A percentile compares a stretch with the other conserved stretches of the same genome.
phyloP scores from a whole-genome alignment of 768 basidiomycete species.

The Lentinula edodes region DNA sequence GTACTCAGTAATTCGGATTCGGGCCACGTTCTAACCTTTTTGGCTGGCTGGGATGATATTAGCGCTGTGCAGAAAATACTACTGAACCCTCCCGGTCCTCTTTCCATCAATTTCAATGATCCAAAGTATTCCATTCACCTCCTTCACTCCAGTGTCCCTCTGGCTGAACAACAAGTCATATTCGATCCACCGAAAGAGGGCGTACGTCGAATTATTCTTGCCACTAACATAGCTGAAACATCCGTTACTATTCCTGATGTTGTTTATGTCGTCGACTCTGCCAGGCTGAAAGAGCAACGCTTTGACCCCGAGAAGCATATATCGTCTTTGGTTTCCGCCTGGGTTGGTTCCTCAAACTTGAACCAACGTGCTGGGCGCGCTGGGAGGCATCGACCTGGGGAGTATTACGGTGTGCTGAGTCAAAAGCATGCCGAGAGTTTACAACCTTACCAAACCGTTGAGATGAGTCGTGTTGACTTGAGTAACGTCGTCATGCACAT shows the following conservation, averaged over 20 bases:
- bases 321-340: constrained; percentile 84
- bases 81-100: constrained; percentile 37
- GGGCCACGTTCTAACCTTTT: constrained; percentile 86
- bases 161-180: constrained; percentile 83
- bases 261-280: constrained; percentile 90
- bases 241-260: constrained; percentile 94
- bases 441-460: constrained; percentile 81
- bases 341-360: constrained; percentile 87
- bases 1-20: constrained; percentile 68
- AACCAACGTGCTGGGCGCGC: constrained; percentile 91
- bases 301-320: constrained; percentile 89
- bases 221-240: constrained; percentile 95
- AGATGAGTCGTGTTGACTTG: constrained; percentile 90
- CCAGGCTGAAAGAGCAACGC: constrained; percentile 79
- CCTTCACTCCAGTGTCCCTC: constrained; percentile 85
- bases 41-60: constrained; percentile 95
- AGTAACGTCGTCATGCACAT: constrained; percentile 96
- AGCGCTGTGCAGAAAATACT: constrained; percentile 61
- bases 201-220: constrained; percentile 81
- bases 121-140: constrained; percentile 67
- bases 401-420: constrained; percentile 84
- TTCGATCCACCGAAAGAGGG: constrained; percentile 78
- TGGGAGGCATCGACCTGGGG: constrained; percentile 84
- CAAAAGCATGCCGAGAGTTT: constrained; percentile 53
- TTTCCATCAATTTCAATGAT: constrained; percentile 61